phyloP scores from a whole-genome alignment of 139 green algal genomes.

The Diplosphaera chodatii region DNA sequence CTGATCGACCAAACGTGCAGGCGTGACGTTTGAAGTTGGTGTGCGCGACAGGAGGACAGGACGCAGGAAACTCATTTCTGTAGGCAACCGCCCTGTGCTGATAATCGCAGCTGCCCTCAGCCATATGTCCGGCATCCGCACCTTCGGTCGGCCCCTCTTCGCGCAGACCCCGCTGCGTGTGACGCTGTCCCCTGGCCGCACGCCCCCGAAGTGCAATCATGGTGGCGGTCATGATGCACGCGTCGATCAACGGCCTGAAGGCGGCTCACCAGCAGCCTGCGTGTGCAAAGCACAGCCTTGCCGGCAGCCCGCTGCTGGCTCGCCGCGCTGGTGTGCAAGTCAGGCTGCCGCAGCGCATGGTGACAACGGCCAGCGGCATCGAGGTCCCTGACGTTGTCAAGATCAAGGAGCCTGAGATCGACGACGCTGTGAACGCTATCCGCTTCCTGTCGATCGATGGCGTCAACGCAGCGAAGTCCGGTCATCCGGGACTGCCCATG shows the following conservation, averaged over 20 bases:
- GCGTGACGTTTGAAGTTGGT: no score
- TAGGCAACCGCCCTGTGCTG: no score
- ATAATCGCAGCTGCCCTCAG: neutral
- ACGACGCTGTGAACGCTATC: slow-evolving; percentile 1
- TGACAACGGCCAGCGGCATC: neutral
- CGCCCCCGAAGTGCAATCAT: neutral
- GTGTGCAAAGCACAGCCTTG: neutral
- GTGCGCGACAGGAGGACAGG: no score
- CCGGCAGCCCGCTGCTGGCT: neutral
- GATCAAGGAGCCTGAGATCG: neutral
- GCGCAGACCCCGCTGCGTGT: neutral
- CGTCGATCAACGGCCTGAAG: neutral
- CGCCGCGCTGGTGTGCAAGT: no score
- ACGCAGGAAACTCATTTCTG: no score
- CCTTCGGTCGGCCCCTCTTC: neutral
- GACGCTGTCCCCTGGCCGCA: neutral
- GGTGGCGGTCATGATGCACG: neutral
- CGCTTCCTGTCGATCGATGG: slow-evolving; percentile 41
- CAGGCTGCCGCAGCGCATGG: neutral
- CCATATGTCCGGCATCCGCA: neutral
- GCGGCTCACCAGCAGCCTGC: neutral
- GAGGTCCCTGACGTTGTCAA: neutral
- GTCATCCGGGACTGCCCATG: slow-evolving; percentile 89
- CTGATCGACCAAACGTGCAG: no score
- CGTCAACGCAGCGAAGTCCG: slow-evolving; percentile 46